Evolutionary conservation across 805 yeast genomes (phyloP).

Genomic region (Candida methanosorbosa): DNA sequence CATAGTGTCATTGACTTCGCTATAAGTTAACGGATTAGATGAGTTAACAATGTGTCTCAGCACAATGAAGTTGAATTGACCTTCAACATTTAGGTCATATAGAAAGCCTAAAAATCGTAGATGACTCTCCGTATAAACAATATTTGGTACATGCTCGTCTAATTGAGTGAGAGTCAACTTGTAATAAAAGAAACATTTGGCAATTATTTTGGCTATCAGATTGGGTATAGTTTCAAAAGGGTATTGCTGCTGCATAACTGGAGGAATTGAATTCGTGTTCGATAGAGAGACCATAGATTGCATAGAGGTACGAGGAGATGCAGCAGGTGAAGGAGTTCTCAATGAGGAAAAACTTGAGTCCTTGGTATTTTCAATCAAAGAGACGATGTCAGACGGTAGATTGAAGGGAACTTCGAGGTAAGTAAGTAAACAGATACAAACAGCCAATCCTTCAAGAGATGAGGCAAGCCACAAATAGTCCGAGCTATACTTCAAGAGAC

Average conservation of each 20-base stretch:
- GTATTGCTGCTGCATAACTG: constrained; percentile 7
- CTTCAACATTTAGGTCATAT: constrained; percentile 40
- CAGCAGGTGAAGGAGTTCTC: constrained; percentile 19
- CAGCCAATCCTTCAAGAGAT: constrained; percentile 73
- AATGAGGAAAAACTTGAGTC: constrained; percentile 13
- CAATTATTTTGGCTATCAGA: constrained; percentile 28
- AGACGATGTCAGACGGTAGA: constrained; percentile 27
- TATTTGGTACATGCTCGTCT: constrained; percentile 75
- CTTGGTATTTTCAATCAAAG: constrained; percentile 17
- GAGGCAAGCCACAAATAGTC: constrained; percentile 88
- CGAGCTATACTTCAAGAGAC: constrained; percentile 45
- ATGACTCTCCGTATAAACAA: constrained; percentile 66
- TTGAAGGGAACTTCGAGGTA: constrained; percentile 45
- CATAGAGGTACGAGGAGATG: constrained; percentile 43
- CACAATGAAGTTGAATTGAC: constrained; percentile 34
- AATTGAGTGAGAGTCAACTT: constrained; percentile 43
- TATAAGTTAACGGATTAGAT: neutral
- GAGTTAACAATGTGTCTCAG: constrained; percentile 1
- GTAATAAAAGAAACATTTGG: constrained; percentile 34
- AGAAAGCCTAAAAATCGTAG: constrained; percentile 56
- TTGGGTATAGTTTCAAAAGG: constrained; percentile 22
- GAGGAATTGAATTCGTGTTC: constrained; percentile 5
- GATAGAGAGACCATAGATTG: constrained; percentile 13
- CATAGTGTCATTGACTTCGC: neutral
- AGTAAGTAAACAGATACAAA: constrained; percentile 53